A percentile compares a stretch with the other conserved stretches of the same genome.
phyloP scores from a whole-genome alignment of 352 stramenopile species.

The Blastocystis sp. region DNA sequence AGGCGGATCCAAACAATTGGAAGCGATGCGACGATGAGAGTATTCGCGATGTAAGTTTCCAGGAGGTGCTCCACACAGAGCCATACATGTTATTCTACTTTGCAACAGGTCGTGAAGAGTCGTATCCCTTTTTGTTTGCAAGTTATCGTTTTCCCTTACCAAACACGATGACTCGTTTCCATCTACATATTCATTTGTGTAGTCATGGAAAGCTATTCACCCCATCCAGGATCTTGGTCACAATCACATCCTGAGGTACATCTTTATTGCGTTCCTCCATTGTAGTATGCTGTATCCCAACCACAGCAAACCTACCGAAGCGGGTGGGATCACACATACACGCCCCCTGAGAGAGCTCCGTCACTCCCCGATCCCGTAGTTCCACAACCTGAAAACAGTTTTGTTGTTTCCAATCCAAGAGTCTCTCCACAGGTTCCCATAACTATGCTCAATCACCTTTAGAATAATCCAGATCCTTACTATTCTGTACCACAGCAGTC shows the following conservation, averaged over 20 bases:
- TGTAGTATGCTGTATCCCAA: not conserved
- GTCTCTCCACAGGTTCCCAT: no score
- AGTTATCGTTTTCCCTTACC: not conserved
- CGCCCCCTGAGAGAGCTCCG: not conserved
- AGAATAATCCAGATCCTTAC: no score
- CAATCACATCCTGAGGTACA: not conserved
- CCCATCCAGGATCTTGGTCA: not conserved
- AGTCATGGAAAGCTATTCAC: not conserved
- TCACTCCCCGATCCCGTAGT: not conserved
- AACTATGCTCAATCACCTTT: no score
- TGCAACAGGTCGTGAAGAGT: not conserved
- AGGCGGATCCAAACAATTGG: not conserved
- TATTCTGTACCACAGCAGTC: not conserved
- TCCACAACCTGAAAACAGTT: not conserved
- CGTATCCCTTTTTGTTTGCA: no score
- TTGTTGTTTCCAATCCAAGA: no score
- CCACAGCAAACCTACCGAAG: not conserved
- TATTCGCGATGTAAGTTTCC: slow-evolving; percentile 37
- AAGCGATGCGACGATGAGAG: slow-evolving; percentile 36
- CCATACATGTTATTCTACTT: slow-evolving; percentile 52
- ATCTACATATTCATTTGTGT: not conserved
- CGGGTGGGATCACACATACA: slow-evolving; percentile 6
- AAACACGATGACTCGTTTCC: not conserved
- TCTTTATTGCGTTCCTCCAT: not conserved
- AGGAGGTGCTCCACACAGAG: slow-evolving; percentile 14